Conservation (phyloP, 176 grass and related monocot species). For the Carex cristatella region DNA sequence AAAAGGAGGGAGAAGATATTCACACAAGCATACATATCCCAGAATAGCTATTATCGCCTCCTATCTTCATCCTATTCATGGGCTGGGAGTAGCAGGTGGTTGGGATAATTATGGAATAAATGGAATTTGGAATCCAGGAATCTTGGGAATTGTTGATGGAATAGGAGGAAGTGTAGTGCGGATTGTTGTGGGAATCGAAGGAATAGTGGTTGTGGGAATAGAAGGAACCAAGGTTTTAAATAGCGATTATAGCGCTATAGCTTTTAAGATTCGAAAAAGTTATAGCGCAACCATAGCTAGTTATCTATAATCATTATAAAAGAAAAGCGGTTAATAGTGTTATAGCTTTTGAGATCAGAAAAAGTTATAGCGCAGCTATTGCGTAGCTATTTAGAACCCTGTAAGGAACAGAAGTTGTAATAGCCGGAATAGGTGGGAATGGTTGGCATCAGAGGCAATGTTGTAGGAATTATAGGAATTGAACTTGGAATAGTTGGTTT, state of each 20-base stretch:
- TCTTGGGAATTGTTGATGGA: not conserved
- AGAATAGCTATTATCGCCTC: too few relatives aligned
- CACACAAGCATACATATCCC: not conserved
- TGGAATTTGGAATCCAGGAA: constrained; percentile 7
- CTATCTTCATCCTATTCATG: not conserved
- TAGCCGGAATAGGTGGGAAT: not conserved
- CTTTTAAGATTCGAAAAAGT: too few relatives aligned
- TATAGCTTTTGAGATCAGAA: too few relatives aligned
- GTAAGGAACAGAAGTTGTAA: not conserved
- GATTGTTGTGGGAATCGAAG: constrained; percentile 1
- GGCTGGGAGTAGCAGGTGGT: not conserved
- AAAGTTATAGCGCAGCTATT: too few relatives aligned
- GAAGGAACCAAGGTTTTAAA: not conserved
- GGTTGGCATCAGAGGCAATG: constrained; percentile 2
- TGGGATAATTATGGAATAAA: constrained; percentile 13
- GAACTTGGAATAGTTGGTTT: not conserved
- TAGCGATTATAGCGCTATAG: too few relatives aligned
- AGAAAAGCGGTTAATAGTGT: too few relatives aligned
- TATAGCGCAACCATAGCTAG: too few relatives aligned
- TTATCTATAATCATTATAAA: too few relatives aligned
- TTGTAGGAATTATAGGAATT: constrained; percentile 5
- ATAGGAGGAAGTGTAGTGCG: constrained; percentile 2
- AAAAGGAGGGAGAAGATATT: not conserved
- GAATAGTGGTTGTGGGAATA: constrained; percentile 3
- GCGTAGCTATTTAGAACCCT: too few relatives aligned